Conservation (phyloP, 805 yeast species). For the Wickerhamomyces ciferrii region DNA sequence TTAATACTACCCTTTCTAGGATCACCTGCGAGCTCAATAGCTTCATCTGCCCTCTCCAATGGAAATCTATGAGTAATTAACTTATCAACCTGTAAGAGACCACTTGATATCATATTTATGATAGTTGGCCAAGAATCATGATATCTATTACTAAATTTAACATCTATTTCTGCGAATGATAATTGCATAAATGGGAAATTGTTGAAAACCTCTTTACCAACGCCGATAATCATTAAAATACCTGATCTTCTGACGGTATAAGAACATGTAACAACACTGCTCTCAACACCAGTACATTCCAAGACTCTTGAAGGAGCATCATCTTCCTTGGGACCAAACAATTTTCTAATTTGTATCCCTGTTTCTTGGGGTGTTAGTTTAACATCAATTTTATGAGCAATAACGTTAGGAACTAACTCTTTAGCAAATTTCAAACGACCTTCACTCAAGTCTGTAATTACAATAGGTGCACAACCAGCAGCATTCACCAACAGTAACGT, state of each 20-base stretch:
- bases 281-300: slow-evolving; percentile 53
- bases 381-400: slow-evolving; percentile 36
- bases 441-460: slow-evolving; percentile 43
- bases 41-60: slow-evolving; percentile 41
- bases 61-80: slow-evolving; percentile 45
- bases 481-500: slow-evolving; percentile 43
- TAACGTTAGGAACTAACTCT: slow-evolving; percentile 38
- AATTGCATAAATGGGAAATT: slow-evolving; percentile 51
- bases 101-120: slow-evolving; percentile 40
- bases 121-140: slow-evolving; percentile 55
- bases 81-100: slow-evolving; percentile 36
- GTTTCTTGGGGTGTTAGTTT: slow-evolving; percentile 28
- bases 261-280: slow-evolving; percentile 40
- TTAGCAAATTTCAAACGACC: slow-evolving; percentile 44
- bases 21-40: slow-evolving; percentile 29
- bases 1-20: slow-evolving; percentile 41
- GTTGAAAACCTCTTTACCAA: slow-evolving; percentile 40
- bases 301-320: slow-evolving; percentile 38
- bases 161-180: slow-evolving; percentile 45
- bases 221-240: slow-evolving; percentile 43
- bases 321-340: slow-evolving; percentile 30
- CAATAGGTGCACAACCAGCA: slow-evolving; percentile 47
- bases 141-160: slow-evolving; percentile 48
- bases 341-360: slow-evolving; percentile 29
- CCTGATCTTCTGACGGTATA: slow-evolving; percentile 44